Evolutionary conservation across 2,329 filamentous ascomycete genomes (phyloP).

Genomic region (Tolypocladium ovalisporum): DNA sequence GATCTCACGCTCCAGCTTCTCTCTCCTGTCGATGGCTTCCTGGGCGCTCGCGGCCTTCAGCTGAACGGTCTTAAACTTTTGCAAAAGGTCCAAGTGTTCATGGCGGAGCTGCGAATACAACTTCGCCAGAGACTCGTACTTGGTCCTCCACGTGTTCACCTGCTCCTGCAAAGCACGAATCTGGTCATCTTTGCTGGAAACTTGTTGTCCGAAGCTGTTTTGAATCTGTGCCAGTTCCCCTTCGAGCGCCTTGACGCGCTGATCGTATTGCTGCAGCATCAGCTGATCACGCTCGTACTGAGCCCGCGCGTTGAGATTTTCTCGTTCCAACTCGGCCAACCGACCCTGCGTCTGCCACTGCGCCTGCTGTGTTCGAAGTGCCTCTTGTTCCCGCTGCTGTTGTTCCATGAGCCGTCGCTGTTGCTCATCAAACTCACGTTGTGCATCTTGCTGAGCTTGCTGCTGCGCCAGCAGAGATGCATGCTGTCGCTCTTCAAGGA

Average conservation of each 20-base stretch:
- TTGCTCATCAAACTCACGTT: conserved; percentile 94
- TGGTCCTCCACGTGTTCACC: conserved; percentile 93
- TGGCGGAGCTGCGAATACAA: conserved; percentile 92
- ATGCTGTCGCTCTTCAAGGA: conserved; percentile 79
- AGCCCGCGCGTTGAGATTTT: conserved; percentile 86
- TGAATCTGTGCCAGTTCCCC: conserved; percentile 75
- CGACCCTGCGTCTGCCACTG: conserved; percentile 91
- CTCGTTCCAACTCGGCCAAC: conserved; percentile 88
- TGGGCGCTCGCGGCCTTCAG: conserved; percentile 94
- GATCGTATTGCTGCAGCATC: conserved; percentile 93
- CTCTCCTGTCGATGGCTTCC: conserved; percentile 87
- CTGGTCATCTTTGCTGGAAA: conserved; percentile 85
- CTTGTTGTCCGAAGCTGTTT: conserved; percentile 74
- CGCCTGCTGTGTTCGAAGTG: conserved; percentile 77
- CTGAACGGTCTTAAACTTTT: conserved; percentile 94
- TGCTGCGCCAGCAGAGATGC: conserved; percentile 73
- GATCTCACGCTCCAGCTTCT: conserved; percentile 93
- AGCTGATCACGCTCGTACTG: conserved; percentile 97
- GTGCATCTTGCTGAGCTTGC: conserved; percentile 71
- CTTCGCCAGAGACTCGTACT: conserved; percentile 94
- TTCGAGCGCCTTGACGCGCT: conserved; percentile 86
- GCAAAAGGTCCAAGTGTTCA: conserved; percentile 87
- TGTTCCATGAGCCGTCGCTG: conserved; percentile 81
- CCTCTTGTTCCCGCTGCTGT: conserved; percentile 82
- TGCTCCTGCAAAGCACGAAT: conserved; percentile 89